Percentiles rank a stretch among this genome's conserved stretches.
Conservation (phyloP, 192 early-diverging fungal species). For the Rhizophlyctis rosea region DNA sequence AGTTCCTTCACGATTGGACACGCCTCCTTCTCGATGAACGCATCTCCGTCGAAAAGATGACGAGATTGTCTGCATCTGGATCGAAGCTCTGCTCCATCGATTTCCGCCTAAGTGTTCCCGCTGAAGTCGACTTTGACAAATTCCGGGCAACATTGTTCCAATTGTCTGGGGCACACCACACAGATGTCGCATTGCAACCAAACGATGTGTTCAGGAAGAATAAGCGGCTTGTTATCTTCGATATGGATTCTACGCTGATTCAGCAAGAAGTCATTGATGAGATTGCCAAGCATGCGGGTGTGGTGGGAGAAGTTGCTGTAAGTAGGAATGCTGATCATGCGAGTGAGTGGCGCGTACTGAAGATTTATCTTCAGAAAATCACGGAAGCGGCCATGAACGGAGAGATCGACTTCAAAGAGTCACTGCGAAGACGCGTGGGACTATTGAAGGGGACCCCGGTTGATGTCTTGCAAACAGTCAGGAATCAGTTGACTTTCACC, state of each 20-base stretch:
- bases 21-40: slow-evolving; percentile 67
- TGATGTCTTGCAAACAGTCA: slow-evolving; percentile 75
- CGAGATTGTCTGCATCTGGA: slow-evolving; percentile 64
- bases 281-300: slow-evolving; percentile 87
- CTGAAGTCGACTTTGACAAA: slow-evolving; percentile 56
- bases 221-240: slow-evolving; percentile 95
- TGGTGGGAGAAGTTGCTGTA: slow-evolving; percentile 87
- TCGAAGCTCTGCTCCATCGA: slow-evolving; percentile 72
- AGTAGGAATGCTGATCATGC: slow-evolving; percentile 16
- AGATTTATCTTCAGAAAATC: slow-evolving; percentile 59
- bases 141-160: slow-evolving; percentile 71
- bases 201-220: slow-evolving; percentile 84
- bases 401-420: slow-evolving; percentile 97
- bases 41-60: slow-evolving; percentile 87
- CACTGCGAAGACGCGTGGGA: slow-evolving; percentile 78
- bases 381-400: slow-evolving; percentile 97
- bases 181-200: slow-evolving; percentile 74
- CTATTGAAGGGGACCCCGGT: slow-evolving; percentile 85
- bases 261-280: slow-evolving; percentile 99
- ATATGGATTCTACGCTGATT: slow-evolving; percentile 99
- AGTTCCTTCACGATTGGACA: slow-evolving; percentile 81
- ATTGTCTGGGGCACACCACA: slow-evolving; percentile 49
- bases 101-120: slow-evolving; percentile 78
- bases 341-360: neutral
- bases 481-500: slow-evolving; percentile 75